Base-by-base conservation (phyloP, 768 basidiomycete species). In the Phylloporus sp. region DNA sequence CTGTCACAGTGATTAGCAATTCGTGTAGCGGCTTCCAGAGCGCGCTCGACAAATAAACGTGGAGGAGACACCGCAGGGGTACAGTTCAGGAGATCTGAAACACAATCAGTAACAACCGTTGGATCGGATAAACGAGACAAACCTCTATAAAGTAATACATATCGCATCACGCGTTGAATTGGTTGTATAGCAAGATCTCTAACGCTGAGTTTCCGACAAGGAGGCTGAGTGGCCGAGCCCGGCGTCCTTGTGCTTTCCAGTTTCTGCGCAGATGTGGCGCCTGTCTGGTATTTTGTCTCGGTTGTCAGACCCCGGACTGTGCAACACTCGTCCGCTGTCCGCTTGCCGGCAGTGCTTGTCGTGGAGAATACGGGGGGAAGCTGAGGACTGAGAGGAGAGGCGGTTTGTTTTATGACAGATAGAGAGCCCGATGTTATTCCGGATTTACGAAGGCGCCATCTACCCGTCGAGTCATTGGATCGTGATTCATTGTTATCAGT, bases 141-240 rank as follows among this genome's bases (percentile, higher is more conserved):
- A 82, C 84, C 84, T 73, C 72, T 77, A 54, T 80, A 85, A 38
- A 84, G 68, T 34, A 85, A 60, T 2, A 79, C 80, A 62, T 85
- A 85, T 54, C 84, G 73, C 67, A 78, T 78, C n/a, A 84, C 74
- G 18, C 85, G 72, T 60, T 86, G 83, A 13, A 78, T 76, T 16
- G 84, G 84, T 56, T 80, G 70, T 47, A 86, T 84, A 2, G 82
- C 82, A 26, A 86, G 62, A 50, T 86, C 85, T 46, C 82, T 71
- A 22, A 83, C 72, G 27, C 66, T 66, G 4, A 60, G 55, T 45
- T 54, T 70, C 35, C 66, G 58, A 49, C 41, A 46, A 20, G 53
- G 59, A 9, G 27, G 49, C 18, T 31, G 53, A 34, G 46, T 43
- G 32, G 52, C 35, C 35, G 18, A 3, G 3, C 31, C 6, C 20